Evolutionary conservation across 176 grass and related monocot species (phyloP).

Genomic region (Avena sativa): DNA sequence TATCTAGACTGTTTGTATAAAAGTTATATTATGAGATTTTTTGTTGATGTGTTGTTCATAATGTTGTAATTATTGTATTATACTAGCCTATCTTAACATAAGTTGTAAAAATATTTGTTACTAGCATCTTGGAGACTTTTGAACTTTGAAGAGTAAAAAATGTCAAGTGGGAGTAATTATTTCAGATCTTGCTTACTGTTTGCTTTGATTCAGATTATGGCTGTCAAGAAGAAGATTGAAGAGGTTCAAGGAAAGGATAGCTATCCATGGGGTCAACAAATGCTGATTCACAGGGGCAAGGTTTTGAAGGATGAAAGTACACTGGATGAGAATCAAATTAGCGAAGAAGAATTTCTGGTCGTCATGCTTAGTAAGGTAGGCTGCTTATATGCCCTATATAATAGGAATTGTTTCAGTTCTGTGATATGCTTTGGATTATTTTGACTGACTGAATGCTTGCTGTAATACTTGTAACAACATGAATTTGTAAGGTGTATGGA

Average conservation of each 20-base stretch:
- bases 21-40: background rate
- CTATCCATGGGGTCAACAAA: conserved; percentile 85
- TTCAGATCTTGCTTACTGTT: conserved; percentile 34
- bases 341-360: conserved; percentile 75
- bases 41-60: background rate
- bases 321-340: conserved; percentile 88
- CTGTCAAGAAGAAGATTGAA: conserved; percentile 92
- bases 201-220: conserved; percentile 75
- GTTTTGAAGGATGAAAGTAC: conserved; percentile 97
- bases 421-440: conserved; percentile 19
- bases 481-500: background rate
- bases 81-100: background rate
- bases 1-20: background rate
- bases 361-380: conserved; percentile 94
- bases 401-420: background rate
- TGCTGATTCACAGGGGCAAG: conserved; percentile 86
- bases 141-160: conserved; percentile 1
- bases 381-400: background rate
- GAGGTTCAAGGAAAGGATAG: conserved; percentile 87
- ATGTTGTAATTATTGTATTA: background rate
- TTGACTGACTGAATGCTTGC: background rate
- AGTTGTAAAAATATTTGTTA: background rate
- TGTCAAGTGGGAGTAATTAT: background rate
- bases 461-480: conserved; percentile 8
- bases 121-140: background rate